Base-by-base conservation (phyloP, 2,329 filamentous ascomycete genomes). In the Dothiorella sarmentorum region DNA sequence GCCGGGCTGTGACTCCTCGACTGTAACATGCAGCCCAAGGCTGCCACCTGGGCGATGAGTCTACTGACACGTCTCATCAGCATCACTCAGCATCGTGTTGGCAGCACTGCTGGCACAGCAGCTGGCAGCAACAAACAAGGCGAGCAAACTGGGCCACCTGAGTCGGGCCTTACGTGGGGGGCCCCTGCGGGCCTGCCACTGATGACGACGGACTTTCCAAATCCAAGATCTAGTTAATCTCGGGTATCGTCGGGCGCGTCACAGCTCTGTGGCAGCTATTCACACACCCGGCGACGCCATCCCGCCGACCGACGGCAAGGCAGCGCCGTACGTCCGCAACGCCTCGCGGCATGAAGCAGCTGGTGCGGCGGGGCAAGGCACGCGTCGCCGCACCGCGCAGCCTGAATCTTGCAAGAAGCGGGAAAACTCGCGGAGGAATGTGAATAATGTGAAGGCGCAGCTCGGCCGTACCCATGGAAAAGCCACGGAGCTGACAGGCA, bases 21-120 rank as follows among this genome's bases (percentile, higher is more conserved):
- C 7, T 13, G 35, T 37, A 37, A n/a, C 35, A 37, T n/a, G 38
- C 17, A 11, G 38, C 38, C 17, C 38, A 11, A 42, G 38, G 38
- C 38, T 20, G 38, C 38, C 38, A 42, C 38, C 7, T 18, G 13
- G 7, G 29, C n/a, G 33, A 31, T 35, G 44, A 33, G 3, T 35
- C 49, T 29, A n/a, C 26, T 29, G 49, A 26, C 49, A 53, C 49
- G 49, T 53, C 49, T 53, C 33, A n/a, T n/a, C n/a, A 45, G 24
- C 24, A 20, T 29, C 43, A 29, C 43, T 45, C 43, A 45, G 43
- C 43, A 47, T 24, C 29, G 27, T 20, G 49, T 29, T 38, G 35
- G 49, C 17, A 7, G 35, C n/a, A n/a, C 35, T 52, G 33, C 11
- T 20, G 20, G 17, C n/a, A 7, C 31, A 15, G 47, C 47, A 17